Conservation (phyloP, 2,329 filamentous ascomycete genomes). For the Hyphodiscus sp. region DNA sequence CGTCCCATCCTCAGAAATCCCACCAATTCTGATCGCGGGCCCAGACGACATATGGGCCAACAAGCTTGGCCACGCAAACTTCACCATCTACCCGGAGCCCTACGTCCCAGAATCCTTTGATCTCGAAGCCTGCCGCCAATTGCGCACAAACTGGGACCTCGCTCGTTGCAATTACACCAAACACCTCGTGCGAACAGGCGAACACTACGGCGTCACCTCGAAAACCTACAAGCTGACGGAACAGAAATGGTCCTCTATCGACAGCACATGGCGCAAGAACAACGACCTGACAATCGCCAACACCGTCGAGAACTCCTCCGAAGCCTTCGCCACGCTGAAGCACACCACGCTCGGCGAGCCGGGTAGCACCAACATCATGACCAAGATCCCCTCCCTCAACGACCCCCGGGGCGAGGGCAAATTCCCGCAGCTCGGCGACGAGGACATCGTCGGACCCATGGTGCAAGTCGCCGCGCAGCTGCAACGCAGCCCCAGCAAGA, state of each 20-base stretch:
- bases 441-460: conserved; percentile 94
- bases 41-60: conserved; percentile 77
- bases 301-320: conserved; percentile 36
- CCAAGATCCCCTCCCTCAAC: conserved; percentile 61
- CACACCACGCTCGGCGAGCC: conserved; percentile 40
- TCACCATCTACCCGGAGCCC: conserved; percentile 76
- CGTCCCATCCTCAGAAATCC: conserved; percentile 49
- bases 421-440: conserved; percentile 81
- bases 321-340: conserved; percentile 37
- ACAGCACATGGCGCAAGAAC: conserved; percentile 64
- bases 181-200: conserved; percentile 78
- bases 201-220: conserved; percentile 85
- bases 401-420: conserved; percentile 66
- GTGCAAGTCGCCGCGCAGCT: conserved; percentile 28
- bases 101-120: conserved; percentile 63
- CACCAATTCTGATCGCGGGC: conserved; percentile 60
- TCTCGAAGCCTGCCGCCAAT: conserved; percentile 46
- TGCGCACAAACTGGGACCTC: conserved; percentile 74
- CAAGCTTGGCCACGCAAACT: conserved; percentile 86
- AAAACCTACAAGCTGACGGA: conserved; percentile 82
- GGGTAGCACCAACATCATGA: conserved; percentile 41
- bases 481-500: conserved; percentile 27
- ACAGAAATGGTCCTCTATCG: conserved; percentile 80
- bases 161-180: conserved; percentile 84
- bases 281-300: conserved; percentile 59